phyloP scores from a whole-genome alignment of 2,329 filamentous ascomycete species.

The Coniochaeta hoffmannii region DNA sequence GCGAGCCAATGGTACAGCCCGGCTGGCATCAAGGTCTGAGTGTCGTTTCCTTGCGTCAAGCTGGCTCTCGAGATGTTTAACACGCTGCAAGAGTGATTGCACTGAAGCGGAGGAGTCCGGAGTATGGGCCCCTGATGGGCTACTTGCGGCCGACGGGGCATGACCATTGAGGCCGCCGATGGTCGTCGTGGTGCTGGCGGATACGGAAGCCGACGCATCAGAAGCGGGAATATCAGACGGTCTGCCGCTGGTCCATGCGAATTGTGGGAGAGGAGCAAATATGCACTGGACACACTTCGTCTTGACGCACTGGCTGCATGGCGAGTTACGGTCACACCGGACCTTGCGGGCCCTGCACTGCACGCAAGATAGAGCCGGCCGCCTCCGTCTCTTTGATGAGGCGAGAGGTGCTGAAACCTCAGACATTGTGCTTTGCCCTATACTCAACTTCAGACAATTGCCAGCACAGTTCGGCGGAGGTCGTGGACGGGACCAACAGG shows the following conservation, averaged over 20 bases:
- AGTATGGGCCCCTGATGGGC: conserved; percentile 15
- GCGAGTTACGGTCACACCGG: conserved; percentile 31
- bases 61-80: conserved; percentile 36
- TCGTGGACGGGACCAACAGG: no score
- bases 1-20: no score
- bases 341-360: conserved; percentile 36
- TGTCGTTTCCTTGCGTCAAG: no score
- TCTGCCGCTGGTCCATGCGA: neutral
- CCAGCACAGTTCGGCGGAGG: no score
- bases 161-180: no score
- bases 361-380: conserved; percentile 22
- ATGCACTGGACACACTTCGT: conserved; percentile 26
- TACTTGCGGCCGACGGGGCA: conserved; percentile 15
- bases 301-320: conserved; percentile 33
- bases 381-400: neutral
- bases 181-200: neutral
- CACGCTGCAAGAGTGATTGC: conserved; percentile 26
- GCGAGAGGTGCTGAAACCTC: no score
- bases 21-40: no score
- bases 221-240: neutral
- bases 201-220: neutral
- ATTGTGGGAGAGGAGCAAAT: conserved; percentile 18
- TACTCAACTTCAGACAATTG: no score
- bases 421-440: neutral
- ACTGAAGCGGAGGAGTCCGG: conserved; percentile 21